Conservation (phyloP, 306 rosid species). For the Cicer yamashitae region DNA sequence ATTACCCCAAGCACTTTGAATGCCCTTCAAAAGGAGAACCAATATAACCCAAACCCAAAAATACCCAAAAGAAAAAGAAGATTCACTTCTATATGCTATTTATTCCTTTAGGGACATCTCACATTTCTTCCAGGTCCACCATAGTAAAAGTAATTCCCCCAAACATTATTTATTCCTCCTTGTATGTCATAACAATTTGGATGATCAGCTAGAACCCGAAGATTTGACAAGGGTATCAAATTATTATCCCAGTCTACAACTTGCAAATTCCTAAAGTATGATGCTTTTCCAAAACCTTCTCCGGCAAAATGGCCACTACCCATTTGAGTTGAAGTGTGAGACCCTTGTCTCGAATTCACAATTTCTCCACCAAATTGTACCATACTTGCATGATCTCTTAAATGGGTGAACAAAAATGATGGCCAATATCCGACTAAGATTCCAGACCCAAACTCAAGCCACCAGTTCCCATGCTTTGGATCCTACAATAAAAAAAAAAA, state of each 20-base stretch:
- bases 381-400: constrained; percentile 85
- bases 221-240: constrained; percentile 73
- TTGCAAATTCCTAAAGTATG: constrained; percentile 82
- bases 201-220: constrained; percentile 87
- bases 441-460: constrained; percentile 88
- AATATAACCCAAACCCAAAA: constrained; percentile 66
- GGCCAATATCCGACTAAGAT: constrained; percentile 93
- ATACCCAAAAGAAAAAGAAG: constrained; percentile 29
- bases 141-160: constrained; percentile 96
- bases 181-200: constrained; percentile 92
- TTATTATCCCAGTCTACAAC: constrained; percentile 94
- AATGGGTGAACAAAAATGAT: constrained; percentile 79
- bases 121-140: constrained; percentile 98
- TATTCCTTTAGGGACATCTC: constrained; percentile 71
- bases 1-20: constrained; percentile 61
- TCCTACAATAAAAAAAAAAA: constrained; percentile 51
- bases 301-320: constrained; percentile 91
- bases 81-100: constrained; percentile 44
- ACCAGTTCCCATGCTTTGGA: constrained; percentile 97
- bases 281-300: constrained; percentile 90
- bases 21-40: constrained; percentile 55
- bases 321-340: constrained; percentile 90
- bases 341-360: constrained; percentile 75
- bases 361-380: constrained; percentile 92
- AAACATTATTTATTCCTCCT: constrained; percentile 84